These are phyloP conservation scores for Nicotiana otophora DNA, from an alignment of 257 asterid genomes.

Conservation along the genomic window DNA sequence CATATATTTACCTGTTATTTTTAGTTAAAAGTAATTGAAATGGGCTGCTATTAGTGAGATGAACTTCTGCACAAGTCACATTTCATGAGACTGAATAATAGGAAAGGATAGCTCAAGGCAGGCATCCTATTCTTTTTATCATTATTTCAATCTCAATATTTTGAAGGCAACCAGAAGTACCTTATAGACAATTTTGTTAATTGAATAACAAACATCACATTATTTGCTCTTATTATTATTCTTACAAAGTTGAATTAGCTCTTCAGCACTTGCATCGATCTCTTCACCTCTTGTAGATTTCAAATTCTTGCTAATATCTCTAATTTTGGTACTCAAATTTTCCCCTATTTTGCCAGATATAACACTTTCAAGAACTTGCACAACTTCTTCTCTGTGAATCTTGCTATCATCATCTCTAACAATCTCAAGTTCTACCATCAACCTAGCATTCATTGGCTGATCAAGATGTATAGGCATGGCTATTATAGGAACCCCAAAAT, in stretches of 20 bases:
- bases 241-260: slow-evolving; percentile 16
- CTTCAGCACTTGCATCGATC: slow-evolving; percentile 15
- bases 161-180: no score
- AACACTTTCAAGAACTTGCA: slow-evolving; percentile 14
- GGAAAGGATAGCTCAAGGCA: no score
- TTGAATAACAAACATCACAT: neutral
- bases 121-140: no score
- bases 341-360: slow-evolving; percentile 21
- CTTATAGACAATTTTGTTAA: neutral
- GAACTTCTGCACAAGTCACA: no score
- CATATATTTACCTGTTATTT: no score
- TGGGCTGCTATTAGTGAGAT: no score
- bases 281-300: slow-evolving; percentile 21
- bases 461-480: slow-evolving; percentile 39
- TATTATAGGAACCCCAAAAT: slow-evolving; percentile 30
- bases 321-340: slow-evolving; percentile 12
- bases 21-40: no score
- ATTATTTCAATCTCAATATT: neutral
- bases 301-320: slow-evolving; percentile 16
- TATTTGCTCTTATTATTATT: neutral
- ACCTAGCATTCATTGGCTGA: slow-evolving; percentile 34
- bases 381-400: slow-evolving; percentile 19
- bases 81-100: no score
- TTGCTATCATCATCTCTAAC: slow-evolving; percentile 21
- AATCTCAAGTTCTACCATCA: slow-evolving; percentile 28